Evolutionary conservation across 2,329 filamentous ascomycete species (phyloP), one percentile per base, ranked within the genome.

Genomic region (Clarireedia homoeocarpa): DNA sequence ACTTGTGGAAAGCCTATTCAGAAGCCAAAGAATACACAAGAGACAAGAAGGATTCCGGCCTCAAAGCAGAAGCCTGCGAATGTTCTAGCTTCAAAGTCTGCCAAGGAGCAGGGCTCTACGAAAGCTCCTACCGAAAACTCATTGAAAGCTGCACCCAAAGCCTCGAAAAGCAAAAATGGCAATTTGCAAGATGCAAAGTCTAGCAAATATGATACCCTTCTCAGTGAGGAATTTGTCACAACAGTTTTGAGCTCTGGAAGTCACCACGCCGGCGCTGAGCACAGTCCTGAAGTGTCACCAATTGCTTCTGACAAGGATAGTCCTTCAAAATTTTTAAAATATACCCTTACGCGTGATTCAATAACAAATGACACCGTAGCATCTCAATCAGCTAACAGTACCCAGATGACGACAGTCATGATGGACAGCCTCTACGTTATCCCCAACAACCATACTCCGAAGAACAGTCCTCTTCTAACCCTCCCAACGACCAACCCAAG

Each of bases 301-400:
- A 17, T 10, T 2, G 20, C 23, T 49, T 24, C 53, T 50, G 53
- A 44, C 45, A 55, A 55, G 39, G 53, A 45, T 27, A 30, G 36
- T 10, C 20, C 12, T 14, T 2, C 42, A 23, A 12, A 17, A 26
- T 36, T 6, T 26, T 5, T 27, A 15, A 44, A 14, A 34, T 10
- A 4, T 20, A 24, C 14, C 24, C 51, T 14, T 51, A 20, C 27
- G 36, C 47, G 10, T 27, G 10, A 5, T 23, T 44, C 20, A 20
- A 44, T 44, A 26, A 12, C 34, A 15, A 20, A 6, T 44, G 24
- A 20, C 5, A 24, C 23, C 6, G 30, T 47, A 4, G 9, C 9
- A 24, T 45, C 23, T 23, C 36, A 45, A 51, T 5, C 34, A n/a
- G 24, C 52, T 54, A 48, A 54, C 34, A n/a, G 23, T 30, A 42